Evolutionary conservation across 2,329 filamentous ascomycete genomes (phyloP).

Genomic region (Apiospora pterosperma): DNA sequence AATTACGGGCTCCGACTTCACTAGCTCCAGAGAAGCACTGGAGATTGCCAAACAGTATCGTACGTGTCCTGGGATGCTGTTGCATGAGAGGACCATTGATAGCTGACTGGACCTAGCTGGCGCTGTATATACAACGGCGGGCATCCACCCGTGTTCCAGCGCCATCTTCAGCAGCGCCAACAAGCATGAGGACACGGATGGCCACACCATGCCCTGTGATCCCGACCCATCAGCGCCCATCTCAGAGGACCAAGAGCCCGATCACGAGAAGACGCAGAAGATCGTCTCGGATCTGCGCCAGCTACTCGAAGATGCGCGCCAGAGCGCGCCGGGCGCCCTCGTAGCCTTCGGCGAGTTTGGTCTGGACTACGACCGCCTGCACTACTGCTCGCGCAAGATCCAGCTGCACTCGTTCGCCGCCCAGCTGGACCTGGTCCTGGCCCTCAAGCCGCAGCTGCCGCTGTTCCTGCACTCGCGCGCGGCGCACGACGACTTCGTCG

Average conservation of each 20-base stretch:
- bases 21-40: slow-evolving; percentile 72
- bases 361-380: slow-evolving; percentile 90
- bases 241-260: slow-evolving; percentile 45
- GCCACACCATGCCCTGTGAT: slow-evolving; percentile 51
- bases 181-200: slow-evolving; percentile 37
- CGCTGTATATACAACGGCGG: slow-evolving; percentile 83
- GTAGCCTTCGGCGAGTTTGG: slow-evolving; percentile 94
- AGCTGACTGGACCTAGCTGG: slow-evolving; percentile 51
- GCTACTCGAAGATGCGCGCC: slow-evolving; percentile 59
- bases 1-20: slow-evolving; percentile 85
- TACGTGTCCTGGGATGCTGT: slow-evolving; percentile 39
- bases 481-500: slow-evolving; percentile 80
- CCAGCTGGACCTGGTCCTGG: slow-evolving; percentile 76
- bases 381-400: slow-evolving; percentile 72
- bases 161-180: slow-evolving; percentile 66
- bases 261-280: slow-evolving; percentile 39
- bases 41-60: slow-evolving; percentile 70
- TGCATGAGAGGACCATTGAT: not conserved
- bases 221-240: slow-evolving; percentile 45
- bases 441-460: slow-evolving; percentile 68
- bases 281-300: slow-evolving; percentile 59
- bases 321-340: slow-evolving; percentile 40
- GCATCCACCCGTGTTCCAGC: slow-evolving; percentile 89
- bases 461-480: slow-evolving; percentile 91
- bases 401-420: slow-evolving; percentile 83